Conservation (phyloP, 192 early-diverging fungal species). For the Coemansia sp. region DNA sequence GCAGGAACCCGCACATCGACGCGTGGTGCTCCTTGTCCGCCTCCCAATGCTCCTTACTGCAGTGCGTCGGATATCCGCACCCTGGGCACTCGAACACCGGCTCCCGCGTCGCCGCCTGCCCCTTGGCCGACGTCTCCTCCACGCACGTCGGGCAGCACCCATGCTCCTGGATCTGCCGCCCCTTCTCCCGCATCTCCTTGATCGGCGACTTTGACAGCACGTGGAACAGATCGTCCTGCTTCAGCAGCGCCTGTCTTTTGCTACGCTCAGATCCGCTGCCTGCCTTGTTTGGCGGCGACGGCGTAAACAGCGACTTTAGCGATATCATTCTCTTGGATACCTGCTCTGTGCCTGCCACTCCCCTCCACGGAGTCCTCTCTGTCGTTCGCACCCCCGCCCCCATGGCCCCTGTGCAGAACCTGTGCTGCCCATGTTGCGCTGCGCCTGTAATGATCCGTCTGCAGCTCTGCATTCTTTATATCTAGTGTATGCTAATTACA, state of each 20-base stretch:
- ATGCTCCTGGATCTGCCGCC: constrained; percentile 61
- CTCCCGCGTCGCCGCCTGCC: constrained; percentile 45
- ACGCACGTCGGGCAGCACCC: constrained; percentile 71
- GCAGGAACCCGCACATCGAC: constrained; percentile 60
- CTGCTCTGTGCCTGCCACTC: background rate
- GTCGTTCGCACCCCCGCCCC: too few relatives aligned
- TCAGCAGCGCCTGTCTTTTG: constrained; percentile 25
- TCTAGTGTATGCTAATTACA: background rate
- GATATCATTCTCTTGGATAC: constrained; percentile 23
- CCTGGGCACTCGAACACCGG: constrained; percentile 71
- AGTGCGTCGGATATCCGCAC: constrained; percentile 81
- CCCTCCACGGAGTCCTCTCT: background rate
- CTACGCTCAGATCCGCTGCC: constrained; percentile 5
- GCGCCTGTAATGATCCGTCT: background rate
- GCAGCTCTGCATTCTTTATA: constrained; percentile 7
- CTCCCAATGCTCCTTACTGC: constrained; percentile 67
- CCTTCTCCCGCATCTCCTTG: constrained; percentile 64
- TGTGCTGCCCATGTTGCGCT: background rate
- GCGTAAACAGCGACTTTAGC: constrained; percentile 51
- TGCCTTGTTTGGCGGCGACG: constrained; percentile 24
- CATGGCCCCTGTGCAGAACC: background rate
- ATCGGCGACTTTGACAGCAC: constrained; percentile 69
- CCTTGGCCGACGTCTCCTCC: constrained; percentile 43
- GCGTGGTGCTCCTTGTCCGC: constrained; percentile 58
- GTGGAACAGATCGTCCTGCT: constrained; percentile 66